phyloP scores from a whole-genome alignment of 331 rosid genomes.

The Pyrus hybrid region DNA sequence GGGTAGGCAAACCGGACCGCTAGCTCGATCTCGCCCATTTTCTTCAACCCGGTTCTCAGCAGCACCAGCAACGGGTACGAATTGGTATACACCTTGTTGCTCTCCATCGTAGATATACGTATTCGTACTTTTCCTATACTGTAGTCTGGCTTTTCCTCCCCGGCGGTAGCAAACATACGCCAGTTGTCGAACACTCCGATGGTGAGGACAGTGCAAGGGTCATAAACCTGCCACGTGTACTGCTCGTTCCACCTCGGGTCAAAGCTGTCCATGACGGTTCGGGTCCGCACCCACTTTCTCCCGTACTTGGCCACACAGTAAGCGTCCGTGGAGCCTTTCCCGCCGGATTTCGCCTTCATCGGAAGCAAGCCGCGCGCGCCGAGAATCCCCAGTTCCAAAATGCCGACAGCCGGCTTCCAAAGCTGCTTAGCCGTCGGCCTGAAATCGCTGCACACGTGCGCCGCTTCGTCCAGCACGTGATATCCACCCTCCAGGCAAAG shows the following conservation, averaged over 20 bases:
- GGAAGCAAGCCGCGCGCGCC: constrained; percentile 79
- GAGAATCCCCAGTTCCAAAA: constrained; percentile 73
- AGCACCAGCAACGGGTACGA: constrained; percentile 68
- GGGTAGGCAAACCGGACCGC: constrained; percentile 76
- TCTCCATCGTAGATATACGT: constrained; percentile 78
- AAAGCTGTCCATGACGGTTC: constrained; percentile 67
- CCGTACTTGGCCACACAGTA: constrained; percentile 96
- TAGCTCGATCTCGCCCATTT: constrained; percentile 78
- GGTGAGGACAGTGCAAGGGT: constrained; percentile 56
- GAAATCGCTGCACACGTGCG: constrained; percentile 94
- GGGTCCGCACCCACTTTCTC: constrained; percentile 89
- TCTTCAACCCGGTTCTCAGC: constrained; percentile 56
- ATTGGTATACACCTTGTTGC: constrained; percentile 65
- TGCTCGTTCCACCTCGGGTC: constrained; percentile 98
- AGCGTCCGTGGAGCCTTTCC: constrained; percentile 82
- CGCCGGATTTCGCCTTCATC: constrained; percentile 53
- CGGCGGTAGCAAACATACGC: constrained; percentile 31
- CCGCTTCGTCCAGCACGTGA: constrained; percentile 97
- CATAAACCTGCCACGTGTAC: constrained; percentile 91
- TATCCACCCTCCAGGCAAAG: constrained; percentile 88
- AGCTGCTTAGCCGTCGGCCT: constrained; percentile 91
- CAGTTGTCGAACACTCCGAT: constrained; percentile 88
- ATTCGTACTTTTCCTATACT: constrained; percentile 75
- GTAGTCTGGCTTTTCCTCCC: constrained; percentile 24
- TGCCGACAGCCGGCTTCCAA: constrained; percentile 75